Percentiles rank a stretch among this genome's conserved stretches.
Conservation (phyloP, 31 red algal genomes). For the Porphyra umbilicalis region DNA sequence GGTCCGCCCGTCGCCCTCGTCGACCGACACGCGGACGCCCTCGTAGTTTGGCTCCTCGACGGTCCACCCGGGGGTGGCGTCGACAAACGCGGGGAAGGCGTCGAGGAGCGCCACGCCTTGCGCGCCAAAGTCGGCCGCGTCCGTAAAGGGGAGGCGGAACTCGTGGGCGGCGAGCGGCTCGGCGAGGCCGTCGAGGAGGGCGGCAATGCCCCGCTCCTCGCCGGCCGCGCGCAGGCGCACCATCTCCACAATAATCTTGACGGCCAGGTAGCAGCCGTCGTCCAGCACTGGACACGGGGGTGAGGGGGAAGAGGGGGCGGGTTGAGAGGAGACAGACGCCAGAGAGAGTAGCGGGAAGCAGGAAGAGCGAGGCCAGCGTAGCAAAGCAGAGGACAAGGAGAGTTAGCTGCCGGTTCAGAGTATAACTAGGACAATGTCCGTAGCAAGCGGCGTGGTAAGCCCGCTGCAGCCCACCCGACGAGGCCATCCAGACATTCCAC, state of each 20-base stretch:
- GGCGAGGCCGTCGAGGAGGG: slow-evolving; percentile 52
- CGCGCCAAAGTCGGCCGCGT: slow-evolving; percentile 22
- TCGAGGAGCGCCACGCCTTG: slow-evolving; percentile 48
- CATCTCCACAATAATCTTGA: slow-evolving; percentile 87
- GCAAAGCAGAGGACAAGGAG: too few relatives aligned
- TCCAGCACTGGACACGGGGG: slow-evolving; percentile 36
- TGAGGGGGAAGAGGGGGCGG: not conserved
- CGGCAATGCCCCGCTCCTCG: slow-evolving; percentile 45
- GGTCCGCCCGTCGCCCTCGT: slow-evolving; percentile 56
- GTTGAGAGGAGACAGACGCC: not conserved
- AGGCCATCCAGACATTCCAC: too few relatives aligned
- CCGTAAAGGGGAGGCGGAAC: slow-evolving; percentile 54
- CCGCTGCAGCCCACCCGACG: too few relatives aligned
- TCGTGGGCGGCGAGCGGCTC: slow-evolving; percentile 65
- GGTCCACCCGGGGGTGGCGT: slow-evolving; percentile 34
- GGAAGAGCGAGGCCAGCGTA: too few relatives aligned
- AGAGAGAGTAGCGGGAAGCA: too few relatives aligned
- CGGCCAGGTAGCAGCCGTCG: slow-evolving; percentile 88
- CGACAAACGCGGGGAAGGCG: slow-evolving; percentile 53
- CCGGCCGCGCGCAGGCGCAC: slow-evolving; percentile 44
- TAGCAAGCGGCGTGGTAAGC: too few relatives aligned
- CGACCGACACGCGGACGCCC: slow-evolving; percentile 72
- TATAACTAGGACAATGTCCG: too few relatives aligned
- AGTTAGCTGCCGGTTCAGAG: too few relatives aligned
- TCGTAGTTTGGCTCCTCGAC: slow-evolving; percentile 72